phyloP scores from a whole-genome alignment of 2,329 filamentous ascomycete genomes.

The Fusarium sp. region DNA sequence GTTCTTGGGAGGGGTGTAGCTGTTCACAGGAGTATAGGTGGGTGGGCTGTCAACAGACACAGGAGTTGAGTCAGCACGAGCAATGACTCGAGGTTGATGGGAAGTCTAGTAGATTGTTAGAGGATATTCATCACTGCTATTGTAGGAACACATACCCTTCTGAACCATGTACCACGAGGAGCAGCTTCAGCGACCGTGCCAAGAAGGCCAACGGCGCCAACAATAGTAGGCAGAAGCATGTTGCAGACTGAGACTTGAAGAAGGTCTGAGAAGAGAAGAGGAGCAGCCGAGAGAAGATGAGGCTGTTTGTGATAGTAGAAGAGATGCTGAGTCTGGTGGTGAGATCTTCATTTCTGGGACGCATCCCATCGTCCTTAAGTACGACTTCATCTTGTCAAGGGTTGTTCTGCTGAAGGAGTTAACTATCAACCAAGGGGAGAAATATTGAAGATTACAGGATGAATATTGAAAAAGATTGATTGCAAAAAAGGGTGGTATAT shows the following conservation, averaged over 20 bases:
- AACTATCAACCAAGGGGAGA: constrained; percentile 30
- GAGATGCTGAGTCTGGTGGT: constrained; percentile 44
- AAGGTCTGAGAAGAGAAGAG: neutral
- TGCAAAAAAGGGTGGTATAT: constrained; percentile 30
- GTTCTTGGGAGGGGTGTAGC: constrained; percentile 28
- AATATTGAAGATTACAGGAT: constrained; percentile 39
- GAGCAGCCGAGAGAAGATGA: constrained; percentile 29
- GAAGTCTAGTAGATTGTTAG: constrained; percentile 30
- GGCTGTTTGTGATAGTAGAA: constrained; percentile 27
- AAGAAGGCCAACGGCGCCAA: constrained; percentile 50
- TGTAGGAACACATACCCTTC: constrained; percentile 31
- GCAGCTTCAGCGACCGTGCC: constrained; percentile 48
- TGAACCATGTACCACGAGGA: constrained; percentile 37
- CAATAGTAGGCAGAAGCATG: constrained; percentile 47
- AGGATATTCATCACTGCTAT: neutral
- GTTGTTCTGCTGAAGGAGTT: constrained; percentile 29
- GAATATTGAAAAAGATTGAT: constrained; percentile 20
- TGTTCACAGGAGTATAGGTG: constrained; percentile 22
- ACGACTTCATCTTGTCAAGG: constrained; percentile 42
- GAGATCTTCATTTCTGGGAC: constrained; percentile 23
- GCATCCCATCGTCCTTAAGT: constrained; percentile 43
- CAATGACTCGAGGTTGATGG: constrained; percentile 10
- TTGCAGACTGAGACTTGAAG: constrained; percentile 8
- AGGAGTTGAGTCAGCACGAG: constrained; percentile 7
- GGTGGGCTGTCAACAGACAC: constrained; percentile 20